Evolutionary conservation across 2,329 filamentous ascomycete genomes (phyloP).

Genomic region (Ophiosphaerella herpotricha): DNA sequence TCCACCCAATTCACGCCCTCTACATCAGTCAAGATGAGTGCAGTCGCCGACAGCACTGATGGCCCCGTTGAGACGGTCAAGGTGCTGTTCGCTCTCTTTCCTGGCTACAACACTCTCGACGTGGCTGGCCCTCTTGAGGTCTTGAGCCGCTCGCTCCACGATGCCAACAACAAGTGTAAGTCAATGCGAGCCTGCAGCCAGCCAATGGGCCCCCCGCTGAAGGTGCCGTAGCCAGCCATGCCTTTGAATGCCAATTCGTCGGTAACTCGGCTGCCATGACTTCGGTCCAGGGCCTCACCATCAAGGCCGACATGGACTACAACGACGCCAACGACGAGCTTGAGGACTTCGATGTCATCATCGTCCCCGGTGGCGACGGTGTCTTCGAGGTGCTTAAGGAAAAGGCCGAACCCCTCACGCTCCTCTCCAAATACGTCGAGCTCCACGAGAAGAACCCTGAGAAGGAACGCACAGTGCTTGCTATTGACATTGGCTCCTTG

Average conservation of each 20-base stretch:
- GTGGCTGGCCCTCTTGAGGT: slow-evolving; percentile 64
- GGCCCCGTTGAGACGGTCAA: slow-evolving; percentile 63
- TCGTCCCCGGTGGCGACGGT: slow-evolving; percentile 74
- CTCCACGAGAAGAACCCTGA: slow-evolving; percentile 78
- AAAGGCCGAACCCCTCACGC: slow-evolving; percentile 63
- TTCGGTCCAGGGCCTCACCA: slow-evolving; percentile 66
- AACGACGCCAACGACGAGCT: slow-evolving; percentile 76
- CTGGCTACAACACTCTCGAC: slow-evolving; percentile 62
- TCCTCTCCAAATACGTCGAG: slow-evolving; percentile 78
- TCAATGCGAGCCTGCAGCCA: slow-evolving; percentile 2
- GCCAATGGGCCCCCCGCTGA: slow-evolving; percentile 23
- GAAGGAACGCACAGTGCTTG: slow-evolving; percentile 80
- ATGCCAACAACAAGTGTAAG: slow-evolving; percentile 58
- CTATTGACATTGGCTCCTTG: slow-evolving; percentile 78
- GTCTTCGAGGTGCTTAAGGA: slow-evolving; percentile 66
- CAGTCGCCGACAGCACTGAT: slow-evolving; percentile 45
- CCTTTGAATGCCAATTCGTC: slow-evolving; percentile 59
- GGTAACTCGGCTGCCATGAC: slow-evolving; percentile 53
- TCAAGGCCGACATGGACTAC: slow-evolving; percentile 76
- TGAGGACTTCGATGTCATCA: slow-evolving; percentile 77
- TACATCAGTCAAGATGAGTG: slow-evolving; percentile 45
- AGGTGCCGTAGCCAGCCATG: slow-evolving; percentile 52
- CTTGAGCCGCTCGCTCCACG: slow-evolving; percentile 59
- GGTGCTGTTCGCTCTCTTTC: slow-evolving; percentile 64
- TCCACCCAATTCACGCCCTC: slow-evolving; percentile 14